A percentile compares a stretch with the other conserved stretches of the same genome.
phyloP scores from a whole-genome alignment of 257 asterid genomes.

The Paulownia fortunei region DNA sequence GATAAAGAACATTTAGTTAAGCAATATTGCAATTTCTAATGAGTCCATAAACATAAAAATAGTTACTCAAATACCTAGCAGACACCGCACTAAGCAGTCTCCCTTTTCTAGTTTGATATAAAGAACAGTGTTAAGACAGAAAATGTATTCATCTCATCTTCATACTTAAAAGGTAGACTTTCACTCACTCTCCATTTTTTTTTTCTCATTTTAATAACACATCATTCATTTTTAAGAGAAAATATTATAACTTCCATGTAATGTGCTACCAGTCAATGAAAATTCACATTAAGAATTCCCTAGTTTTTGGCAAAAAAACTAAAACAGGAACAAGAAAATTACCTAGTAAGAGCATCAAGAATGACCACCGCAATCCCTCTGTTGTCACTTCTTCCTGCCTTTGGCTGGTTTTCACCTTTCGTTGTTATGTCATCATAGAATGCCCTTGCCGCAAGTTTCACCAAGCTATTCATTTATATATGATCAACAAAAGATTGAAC shows the following conservation, averaged over 20 bases:
- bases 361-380: conserved; percentile 94
- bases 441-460: conserved; percentile 90
- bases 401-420: conserved; percentile 85
- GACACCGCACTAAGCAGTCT: not conserved
- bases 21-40: not conserved
- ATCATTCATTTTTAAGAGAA: not conserved
- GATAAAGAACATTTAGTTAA: not conserved
- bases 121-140: not conserved
- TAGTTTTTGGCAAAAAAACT: not conserved
- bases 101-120: not conserved
- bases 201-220: not conserved
- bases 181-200: not conserved
- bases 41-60: conserved; percentile 4
- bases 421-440: conserved; percentile 88
- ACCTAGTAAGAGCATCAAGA: conserved; percentile 97
- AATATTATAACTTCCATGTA: not conserved
- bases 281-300: not conserved
- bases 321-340: not conserved
- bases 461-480: conserved; percentile 57
- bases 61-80: not conserved
- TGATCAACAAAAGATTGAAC: not conserved
- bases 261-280: not conserved
- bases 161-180: not conserved
- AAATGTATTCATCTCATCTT: conserved; percentile 4
- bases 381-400: conserved; percentile 88